phyloP scores from a whole-genome alignment of 192 early-diverging fungal genomes.

The Phlyctochytrium bullatum region DNA sequence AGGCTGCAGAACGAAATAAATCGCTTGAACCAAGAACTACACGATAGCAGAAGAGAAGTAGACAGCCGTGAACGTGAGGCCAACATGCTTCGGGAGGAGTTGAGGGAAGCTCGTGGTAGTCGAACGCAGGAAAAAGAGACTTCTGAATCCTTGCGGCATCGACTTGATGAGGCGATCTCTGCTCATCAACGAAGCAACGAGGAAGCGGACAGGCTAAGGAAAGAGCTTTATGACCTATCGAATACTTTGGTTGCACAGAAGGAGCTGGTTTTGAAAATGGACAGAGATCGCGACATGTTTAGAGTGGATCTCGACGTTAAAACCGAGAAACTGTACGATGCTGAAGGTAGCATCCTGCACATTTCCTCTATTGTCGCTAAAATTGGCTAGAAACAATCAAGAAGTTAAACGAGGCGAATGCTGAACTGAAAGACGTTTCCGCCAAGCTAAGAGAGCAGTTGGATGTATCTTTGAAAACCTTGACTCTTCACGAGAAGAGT shows the following conservation, averaged over 20 bases:
- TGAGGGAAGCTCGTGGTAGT: background rate
- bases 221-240: background rate
- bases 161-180: no score
- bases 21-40: no score
- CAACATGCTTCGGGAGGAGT: background rate
- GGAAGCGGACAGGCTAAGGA: background rate
- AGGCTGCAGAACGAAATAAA: no score
- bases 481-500: background rate
- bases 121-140: background rate
- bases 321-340: slow-evolving; percentile 19
- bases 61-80: no score
- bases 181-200: no score
- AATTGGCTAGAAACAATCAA: no score
- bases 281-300: slow-evolving; percentile 20
- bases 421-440: background rate
- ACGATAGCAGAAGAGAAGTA: no score
- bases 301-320: slow-evolving; percentile 25
- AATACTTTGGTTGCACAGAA: background rate
- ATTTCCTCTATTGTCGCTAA: no score
- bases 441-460: background rate
- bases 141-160: background rate
- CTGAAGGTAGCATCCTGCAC: no score
- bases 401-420: background rate
- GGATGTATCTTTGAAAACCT: background rate
- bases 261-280: slow-evolving; percentile 22